Evolutionary conservation across 768 basidiomycete species (phyloP), one percentile per base, ranked within the genome.

Genomic region (Lepiota brunneoincarnata): DNA sequence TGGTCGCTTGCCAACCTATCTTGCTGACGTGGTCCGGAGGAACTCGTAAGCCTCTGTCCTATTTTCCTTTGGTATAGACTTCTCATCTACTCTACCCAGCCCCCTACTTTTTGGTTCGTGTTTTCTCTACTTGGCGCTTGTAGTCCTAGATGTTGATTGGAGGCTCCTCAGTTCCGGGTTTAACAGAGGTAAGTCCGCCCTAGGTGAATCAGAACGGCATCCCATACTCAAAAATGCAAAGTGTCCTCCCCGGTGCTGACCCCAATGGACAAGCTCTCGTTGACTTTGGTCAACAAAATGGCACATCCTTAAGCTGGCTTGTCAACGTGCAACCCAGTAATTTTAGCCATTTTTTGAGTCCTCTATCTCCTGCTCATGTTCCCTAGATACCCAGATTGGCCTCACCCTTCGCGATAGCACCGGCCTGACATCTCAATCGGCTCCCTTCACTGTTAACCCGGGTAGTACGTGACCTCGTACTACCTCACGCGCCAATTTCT

Each of bases 91-190:
- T 48, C 48, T 49, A 15, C 40, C 6, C 51, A 89, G 86, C 69
- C 34, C 85, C 87, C 31, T 89, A 77, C 75, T 80, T 71, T 61
- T 59, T 88, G 75, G 88, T 89, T 67, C 49, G 85, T 76, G 10
- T 35, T 34, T 23, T 6, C 41, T 4, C 34, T 9, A 9, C 47
- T 49, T 50, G 26, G 36, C 24, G 51, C 24, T 46, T 17, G 26
- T 44, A 53, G 34, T 51, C 23, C 41, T 44, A 50, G 6, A 37
- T 21, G 14, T 43, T 57, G 39, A 44, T 37, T 31, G 31, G 36
- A 49, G 2, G 15, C 43, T 37, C n/a, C 10, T 31, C 44, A 31
- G 37, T 23, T 18, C 52, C n/a, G 11, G 26, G 50, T 26, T 6
- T 39, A 18, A 23, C 17, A 58, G 58, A 55, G 49, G 58, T 58